Evolutionary conservation across 1,139 yeast species (phyloP), one percentile per base, ranked within the genome.

Genomic region (Yamadazyma trypodendri): DNA sequence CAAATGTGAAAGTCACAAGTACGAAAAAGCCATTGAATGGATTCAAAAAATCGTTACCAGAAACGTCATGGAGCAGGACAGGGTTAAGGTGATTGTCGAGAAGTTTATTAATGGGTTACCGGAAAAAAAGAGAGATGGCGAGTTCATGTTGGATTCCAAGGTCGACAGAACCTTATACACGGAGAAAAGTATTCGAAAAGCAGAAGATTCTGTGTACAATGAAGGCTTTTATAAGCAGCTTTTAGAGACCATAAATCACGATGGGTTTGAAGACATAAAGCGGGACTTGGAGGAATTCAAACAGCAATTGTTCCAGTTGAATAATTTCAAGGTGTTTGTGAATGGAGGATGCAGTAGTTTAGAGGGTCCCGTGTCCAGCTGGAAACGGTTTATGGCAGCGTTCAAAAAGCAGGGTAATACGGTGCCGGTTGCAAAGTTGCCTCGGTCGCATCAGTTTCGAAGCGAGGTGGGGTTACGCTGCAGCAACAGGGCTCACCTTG

Each of bases 111-210:
- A 84, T 51, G 73, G 86, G 0, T 61, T 92, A 32, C 84, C 96
- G 0, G 96, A 88, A 40, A 67, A 74, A 31, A 90, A 89, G 59
- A 79, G 98, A 55, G 79, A 78, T 49, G 97, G 95, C 16, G 78
- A 78, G 35, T 60, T 73, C 3, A 82, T 90, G 79, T 65, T 88
- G 64, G 65, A 72, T 42, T 83, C 95, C 1, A 59, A 84, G 10
- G 70, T 78, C 24, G 68, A 72, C 47, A 72, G 83, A 49, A 64
- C 74, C 13, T 59, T 78, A 28, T 79, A 75, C 45, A 70, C 75
- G 13, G 72, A 72, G 14, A 65, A 81, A 39, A 82, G 96, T 0
- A 63, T 86, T 39, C 72, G 81, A 44, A 79, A 77, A 46, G 79
- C 90, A 0, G 78, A 79, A 32, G 95, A 90, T 57, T 64, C 77